Evolutionary conservation across 169 alveolate species (phyloP).

Genomic region (Eimeria necatrix): DNA sequence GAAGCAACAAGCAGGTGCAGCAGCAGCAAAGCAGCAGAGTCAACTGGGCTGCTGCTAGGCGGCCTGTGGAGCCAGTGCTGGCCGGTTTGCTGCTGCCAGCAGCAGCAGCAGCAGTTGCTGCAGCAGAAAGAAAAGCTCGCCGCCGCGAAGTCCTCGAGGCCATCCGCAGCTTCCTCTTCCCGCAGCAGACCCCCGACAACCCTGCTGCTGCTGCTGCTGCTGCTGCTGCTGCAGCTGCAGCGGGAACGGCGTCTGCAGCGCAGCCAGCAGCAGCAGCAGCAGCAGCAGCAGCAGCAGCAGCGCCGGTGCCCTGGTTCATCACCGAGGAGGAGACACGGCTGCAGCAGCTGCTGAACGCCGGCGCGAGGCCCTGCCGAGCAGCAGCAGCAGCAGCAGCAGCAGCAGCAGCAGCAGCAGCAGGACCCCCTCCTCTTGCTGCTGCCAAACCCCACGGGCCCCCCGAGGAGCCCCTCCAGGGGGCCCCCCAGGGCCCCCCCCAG

Average conservation of each 20-base stretch:
- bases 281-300: background rate
- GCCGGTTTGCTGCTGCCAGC: constrained; percentile 63
- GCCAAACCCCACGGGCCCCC: background rate
- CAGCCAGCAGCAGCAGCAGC: background rate
- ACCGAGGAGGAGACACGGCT: constrained; percentile 42
- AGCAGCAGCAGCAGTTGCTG: constrained; percentile 50
- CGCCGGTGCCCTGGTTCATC: constrained; percentile 44
- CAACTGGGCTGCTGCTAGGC: constrained; percentile 68
- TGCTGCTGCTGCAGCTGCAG: background rate
- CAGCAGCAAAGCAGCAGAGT: constrained; percentile 76
- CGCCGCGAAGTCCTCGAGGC: background rate
- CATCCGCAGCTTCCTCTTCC: background rate
- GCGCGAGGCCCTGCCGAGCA: background rate
- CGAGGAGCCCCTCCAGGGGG: too few relatives aligned
- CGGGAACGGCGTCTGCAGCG: background rate
- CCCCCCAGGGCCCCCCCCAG: too few relatives aligned
- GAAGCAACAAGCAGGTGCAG: constrained; percentile 58
- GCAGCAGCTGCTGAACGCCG: constrained; percentile 20
- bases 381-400: background rate
- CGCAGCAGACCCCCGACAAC: background rate
- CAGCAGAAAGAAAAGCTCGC: constrained; percentile 33
- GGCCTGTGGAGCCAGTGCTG: constrained; percentile 64
- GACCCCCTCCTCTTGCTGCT: too few relatives aligned
- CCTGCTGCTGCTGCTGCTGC: background rate
- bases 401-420: background rate